Base-by-base conservation (phyloP, 495 filamentous ascomycete genomes). In the Durotheca rogersii region DNA sequence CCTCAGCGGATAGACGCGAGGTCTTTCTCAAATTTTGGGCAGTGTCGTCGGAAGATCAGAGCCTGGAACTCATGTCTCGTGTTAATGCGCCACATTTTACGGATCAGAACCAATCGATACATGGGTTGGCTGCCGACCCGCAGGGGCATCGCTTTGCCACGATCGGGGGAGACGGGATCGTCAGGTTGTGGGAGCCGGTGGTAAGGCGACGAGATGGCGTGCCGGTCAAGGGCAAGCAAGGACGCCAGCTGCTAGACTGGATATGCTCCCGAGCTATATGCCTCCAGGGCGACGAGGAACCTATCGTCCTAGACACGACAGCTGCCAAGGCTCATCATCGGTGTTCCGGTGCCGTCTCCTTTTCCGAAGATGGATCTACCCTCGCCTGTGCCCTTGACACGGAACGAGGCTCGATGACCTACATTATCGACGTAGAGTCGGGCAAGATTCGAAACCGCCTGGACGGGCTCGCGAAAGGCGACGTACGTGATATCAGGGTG, bases 1-100 rank as follows among this genome's bases (percentile, higher is more conserved):
- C 67, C 15, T 35, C 72, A 30, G 71, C 73, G 36, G 74, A 81
- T 42, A 77, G 72, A 21, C 77, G 79, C 4, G 93, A 99, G 60
- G 76, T 88, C 1, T 87, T 84, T 55, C 71, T 99, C 16, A 96
- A 92, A 58, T 92, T 99, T 63, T 99, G 93, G 93, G 77, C 78
- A 42, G 89, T 88, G 77, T 80, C 78, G 30, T 66, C 76, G 15
- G 78, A 81, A 23, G 76, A 74, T 23, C 74, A 75, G 31, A 64
- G 72, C 1, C 89, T 91, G 78, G 81, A 88, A 61, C 70, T 97
- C 9, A 80, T 87, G 20, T 85, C 89, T 5, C 78, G 92, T 14
- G 81, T 97, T 31, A 88, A 95, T 65, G 76, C 81, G 9, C 91
- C 93, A 11, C 93, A 99, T 70, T 75, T 79, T 36, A 61, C 69